Evolutionary conservation across 257 asterid species (phyloP), one percentile per base, ranked within the genome.

Genomic region (Fraxinus cuspidata): DNA sequence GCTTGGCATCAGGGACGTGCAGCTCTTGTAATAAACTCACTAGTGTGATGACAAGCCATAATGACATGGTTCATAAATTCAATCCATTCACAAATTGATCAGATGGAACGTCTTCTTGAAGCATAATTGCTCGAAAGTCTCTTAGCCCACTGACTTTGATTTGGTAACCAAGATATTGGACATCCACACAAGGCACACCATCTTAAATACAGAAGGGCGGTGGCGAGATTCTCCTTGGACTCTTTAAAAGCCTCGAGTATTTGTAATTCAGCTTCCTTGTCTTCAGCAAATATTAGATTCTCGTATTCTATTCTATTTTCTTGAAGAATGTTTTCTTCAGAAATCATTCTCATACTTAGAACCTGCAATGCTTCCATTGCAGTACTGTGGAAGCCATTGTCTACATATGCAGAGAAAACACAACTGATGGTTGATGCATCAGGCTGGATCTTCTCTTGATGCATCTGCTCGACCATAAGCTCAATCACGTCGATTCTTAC

Each of bases 361-460:
- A 91, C 96, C 79, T 88, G 98, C 83, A 95, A 79, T 21, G 99
- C 99, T 85, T 95, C 98, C 89, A 91, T 83, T 73, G 94, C 98
- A 25, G 94, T 92, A 80, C 76, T 89, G 37, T 84, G 37, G 77
- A 87, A 85, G 37, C 88, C 97, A 58, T 64, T 83, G 63, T 82
- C 78, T 31, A 72, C 87, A 78, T 93, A 95, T 70, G 92, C 96
- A n/a, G 85, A 32, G 80, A 90, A 91, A 78, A 93, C 94, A 77
- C 80, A 81, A 63, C 84, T 75, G 87, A 97, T 91, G 64, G 97
- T 90, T 67, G 91, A 84, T 88, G n/a, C n/a, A n/a, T n/a, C n/a
- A n/a, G n/a, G n/a, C n/a, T n/a, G n/a, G n/a, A n/a, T n/a, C n/a
- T n/a, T n/a, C n/a, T n/a, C n/a, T n/a, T n/a, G n/a, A 84, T 88